A percentile compares a stretch with the other conserved stretches of the same genome.
Evolutionary conservation across 768 basidiomycete genomes (phyloP).

Genomic region (Suillus subalutaceus): DNA sequence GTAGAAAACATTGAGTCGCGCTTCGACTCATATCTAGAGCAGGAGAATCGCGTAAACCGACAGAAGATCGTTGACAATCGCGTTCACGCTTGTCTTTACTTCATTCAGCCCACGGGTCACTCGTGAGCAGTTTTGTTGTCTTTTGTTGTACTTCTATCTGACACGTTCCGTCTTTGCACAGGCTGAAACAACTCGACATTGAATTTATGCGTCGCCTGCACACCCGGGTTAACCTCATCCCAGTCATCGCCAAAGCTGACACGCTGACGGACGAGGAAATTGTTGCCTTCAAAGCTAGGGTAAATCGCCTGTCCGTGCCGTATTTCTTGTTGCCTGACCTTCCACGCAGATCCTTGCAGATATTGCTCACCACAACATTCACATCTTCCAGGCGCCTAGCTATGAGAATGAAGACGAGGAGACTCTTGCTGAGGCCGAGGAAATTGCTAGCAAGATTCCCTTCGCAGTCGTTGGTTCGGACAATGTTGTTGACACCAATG

Average conservation of each 20-base stretch:
- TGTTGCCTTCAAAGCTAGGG: slow-evolving; percentile 88
- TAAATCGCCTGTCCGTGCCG: slow-evolving; percentile 37
- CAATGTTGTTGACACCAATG: slow-evolving; percentile 74
- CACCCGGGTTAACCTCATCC: slow-evolving; percentile 97
- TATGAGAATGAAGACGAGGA: slow-evolving; percentile 99
- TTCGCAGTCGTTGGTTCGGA: slow-evolving; percentile 98
- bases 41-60: slow-evolving; percentile 98
- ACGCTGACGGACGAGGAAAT: slow-evolving; percentile 98
- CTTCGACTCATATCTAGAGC: slow-evolving; percentile 96
- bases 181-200: slow-evolving; percentile 96
- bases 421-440: slow-evolving; percentile 95
- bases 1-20: slow-evolving; percentile 98
- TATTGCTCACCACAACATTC: slow-evolving; percentile 93
- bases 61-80: slow-evolving; percentile 94
- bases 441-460: slow-evolving; percentile 97
- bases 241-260: slow-evolving; percentile 97
- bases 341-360: slow-evolving; percentile 79
- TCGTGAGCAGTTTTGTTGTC: slow-evolving; percentile 59
- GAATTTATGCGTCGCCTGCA: slow-evolving; percentile 99
- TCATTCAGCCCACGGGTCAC: slow-evolving; percentile 98
- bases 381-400: slow-evolving; percentile 96
- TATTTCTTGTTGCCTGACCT: slow-evolving; percentile 4
- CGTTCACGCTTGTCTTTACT: slow-evolving; percentile 98
- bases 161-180: slow-evolving; percentile 34
- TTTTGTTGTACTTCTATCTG: too few species aligned